Base-by-base conservation (phyloP, 129 eudicot genomes). In the Cynara cardunculus region DNA sequence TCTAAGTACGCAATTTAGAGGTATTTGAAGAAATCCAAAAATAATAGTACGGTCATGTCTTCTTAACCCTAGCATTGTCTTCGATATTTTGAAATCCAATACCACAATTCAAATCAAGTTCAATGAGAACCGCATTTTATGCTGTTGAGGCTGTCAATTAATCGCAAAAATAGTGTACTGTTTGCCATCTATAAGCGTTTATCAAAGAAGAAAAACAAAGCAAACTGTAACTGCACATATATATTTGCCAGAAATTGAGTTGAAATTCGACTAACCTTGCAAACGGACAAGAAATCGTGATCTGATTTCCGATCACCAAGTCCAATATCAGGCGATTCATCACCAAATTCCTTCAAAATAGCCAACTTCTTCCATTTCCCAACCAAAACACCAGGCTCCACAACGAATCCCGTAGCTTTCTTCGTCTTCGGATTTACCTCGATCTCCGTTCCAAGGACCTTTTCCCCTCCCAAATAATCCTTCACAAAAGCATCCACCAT, bases 401-500 rank as follows among this genome's bases (percentile, higher is more conserved):
- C 74, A 62, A 91, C 91, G 32, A 87, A 89, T 39, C 96, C 96
- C 0, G 96, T 91, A 0, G 93, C 96, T 71, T 85, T 83, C 80
- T 81, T 84, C 56, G 90, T 86, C 87, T 85, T 91, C 66, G 89
- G 84, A 76, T 91, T 82, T 75, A 91, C 91, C 88, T 91, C 93
- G n/a, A 91, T 89, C 78, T 87, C 89, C 39, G 96, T 91, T 2
- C 93, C 96, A 24, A 91, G 67, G 64, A 91, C 96, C 83, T 89
- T 91, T 85, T 91, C 94, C 19, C 84, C 94, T 19, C 97, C 97
- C 88, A 91, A 81, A 78, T 31, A 89, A 3, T 91, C 94, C 90
- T 75, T 91, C 65, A 83, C 94, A 19, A 91, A 91, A 25, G 89
- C 76, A 80, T 91, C 97, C 80, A 91, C 94, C 97, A 91, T 91